These are phyloP conservation scores for Yarrowia osloensis DNA, from an alignment of 805 yeast genomes.

Conservation along the genomic window DNA sequence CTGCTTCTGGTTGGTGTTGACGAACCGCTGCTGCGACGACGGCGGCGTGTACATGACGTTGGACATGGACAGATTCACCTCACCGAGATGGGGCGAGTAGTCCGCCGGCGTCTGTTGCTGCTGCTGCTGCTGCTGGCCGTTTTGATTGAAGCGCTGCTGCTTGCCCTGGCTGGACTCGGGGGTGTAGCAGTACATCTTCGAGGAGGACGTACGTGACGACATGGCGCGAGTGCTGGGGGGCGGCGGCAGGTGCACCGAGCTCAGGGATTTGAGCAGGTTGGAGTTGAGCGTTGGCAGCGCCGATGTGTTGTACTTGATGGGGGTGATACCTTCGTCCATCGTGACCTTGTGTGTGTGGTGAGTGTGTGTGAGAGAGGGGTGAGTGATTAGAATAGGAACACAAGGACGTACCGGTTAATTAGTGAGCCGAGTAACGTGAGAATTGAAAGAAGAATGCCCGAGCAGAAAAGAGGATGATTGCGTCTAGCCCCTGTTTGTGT, in stretches of 20 bases:
- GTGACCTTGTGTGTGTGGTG: not conserved
- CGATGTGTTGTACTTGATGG: conserved; percentile 29
- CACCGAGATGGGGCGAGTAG: conserved; percentile 23
- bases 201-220: conserved; percentile 24
- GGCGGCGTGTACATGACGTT: conserved; percentile 30
- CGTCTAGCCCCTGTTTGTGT: not conserved
- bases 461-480: not conserved
- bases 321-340: conserved; percentile 29
- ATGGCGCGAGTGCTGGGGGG: conserved; percentile 41
- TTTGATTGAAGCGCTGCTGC: conserved; percentile 6
- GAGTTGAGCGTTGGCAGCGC: conserved; percentile 33
- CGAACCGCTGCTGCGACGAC: conserved; percentile 30
- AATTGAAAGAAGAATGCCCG: not conserved
- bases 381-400: conserved; percentile 3
- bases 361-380: not conserved
- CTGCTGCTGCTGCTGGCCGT: conserved; percentile 17
- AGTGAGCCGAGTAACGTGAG: conserved; percentile 11
- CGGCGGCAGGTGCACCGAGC: conserved; percentile 48
- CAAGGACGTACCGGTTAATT: not conserved
- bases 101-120: conserved; percentile 17
- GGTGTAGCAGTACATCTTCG: conserved; percentile 29
- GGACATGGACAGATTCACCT: conserved; percentile 18
- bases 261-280: conserved; percentile 44
- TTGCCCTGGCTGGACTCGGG: conserved; percentile 30
- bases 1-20: conserved; percentile 11